Evolutionary conservation across 257 asterid species (phyloP).

Genomic region (Misopates orontium): DNA sequence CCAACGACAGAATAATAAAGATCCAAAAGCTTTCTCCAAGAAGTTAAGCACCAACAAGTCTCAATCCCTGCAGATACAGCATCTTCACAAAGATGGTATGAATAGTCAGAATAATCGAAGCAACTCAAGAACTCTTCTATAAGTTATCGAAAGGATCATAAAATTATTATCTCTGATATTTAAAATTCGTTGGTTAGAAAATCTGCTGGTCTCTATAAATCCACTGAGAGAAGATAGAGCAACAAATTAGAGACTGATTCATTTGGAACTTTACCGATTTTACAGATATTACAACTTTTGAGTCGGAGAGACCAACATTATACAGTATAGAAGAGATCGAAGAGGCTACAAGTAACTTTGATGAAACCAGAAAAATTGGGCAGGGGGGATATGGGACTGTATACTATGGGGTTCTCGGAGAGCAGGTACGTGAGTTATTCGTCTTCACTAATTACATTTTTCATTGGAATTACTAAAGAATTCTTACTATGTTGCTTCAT

Average conservation of each 20-base stretch:
- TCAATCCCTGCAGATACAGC: slow-evolving; percentile 45
- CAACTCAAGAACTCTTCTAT: not conserved
- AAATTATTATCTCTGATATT: not conserved
- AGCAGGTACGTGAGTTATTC: slow-evolving; percentile 46
- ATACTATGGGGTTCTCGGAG: slow-evolving; percentile 55
- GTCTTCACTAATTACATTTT: not conserved
- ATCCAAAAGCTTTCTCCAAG: slow-evolving; percentile 45
- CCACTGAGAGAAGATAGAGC: not conserved
- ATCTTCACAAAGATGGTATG: slow-evolving; percentile 33
- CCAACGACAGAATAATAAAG: slow-evolving; percentile 30
- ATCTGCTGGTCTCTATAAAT: too few species aligned
- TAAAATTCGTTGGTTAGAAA: not conserved
- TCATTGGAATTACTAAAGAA: not conserved
- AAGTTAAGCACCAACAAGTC: slow-evolving; percentile 35
- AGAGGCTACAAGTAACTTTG: slow-evolving; percentile 68
- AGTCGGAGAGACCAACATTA: slow-evolving; percentile 60
- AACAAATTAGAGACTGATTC: slow-evolving; percentile 15
- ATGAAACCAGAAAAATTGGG: slow-evolving; percentile 69
- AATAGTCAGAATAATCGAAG: slow-evolving; percentile 46
- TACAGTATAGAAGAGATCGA: slow-evolving; percentile 69
- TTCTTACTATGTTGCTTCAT: not conserved
- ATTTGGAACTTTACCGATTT: not conserved
- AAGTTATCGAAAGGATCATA: not conserved
- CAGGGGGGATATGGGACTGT: slow-evolving; percentile 88
- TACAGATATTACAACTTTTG: slow-evolving; percentile 58